Evolutionary conservation across 345 rosid genomes (phyloP).

Genomic region (Eutrema japonicum): DNA sequence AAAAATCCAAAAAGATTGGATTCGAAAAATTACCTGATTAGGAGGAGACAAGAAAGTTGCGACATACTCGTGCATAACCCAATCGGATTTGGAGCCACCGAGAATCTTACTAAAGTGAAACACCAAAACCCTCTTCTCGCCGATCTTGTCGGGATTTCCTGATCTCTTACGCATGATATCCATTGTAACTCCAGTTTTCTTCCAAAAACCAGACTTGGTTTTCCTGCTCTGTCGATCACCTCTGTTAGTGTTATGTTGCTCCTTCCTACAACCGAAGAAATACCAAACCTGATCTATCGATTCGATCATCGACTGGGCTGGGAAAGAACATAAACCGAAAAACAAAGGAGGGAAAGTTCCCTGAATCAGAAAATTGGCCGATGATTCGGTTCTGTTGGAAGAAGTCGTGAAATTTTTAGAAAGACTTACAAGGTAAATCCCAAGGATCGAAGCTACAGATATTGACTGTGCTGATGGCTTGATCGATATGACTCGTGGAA

Average conservation of each 20-base stretch:
- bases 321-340: neutral
- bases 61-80: constrained; percentile 45
- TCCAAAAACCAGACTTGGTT: constrained; percentile 29
- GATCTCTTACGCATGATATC: constrained; percentile 8
- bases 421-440: constrained; percentile 48
- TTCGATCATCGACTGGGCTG: neutral
- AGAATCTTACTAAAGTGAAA: constrained; percentile 40
- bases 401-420: neutral
- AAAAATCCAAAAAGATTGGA: no score
- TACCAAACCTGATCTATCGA: neutral
- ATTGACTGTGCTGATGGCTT: constrained; percentile 47
- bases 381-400: neutral
- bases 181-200: constrained; percentile 41
- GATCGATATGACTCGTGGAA: constrained; percentile 18
- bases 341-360: neutral
- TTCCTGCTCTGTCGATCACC: constrained; percentile 13
- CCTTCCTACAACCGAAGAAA: constrained; percentile 8
- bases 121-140: constrained; percentile 53
- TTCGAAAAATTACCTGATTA: no score
- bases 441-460: constrained; percentile 53
- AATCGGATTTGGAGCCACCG: constrained; percentile 30
- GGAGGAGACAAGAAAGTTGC: constrained; percentile 8
- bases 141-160: constrained; percentile 31
- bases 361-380: neutral
- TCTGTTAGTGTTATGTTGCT: constrained; percentile 30